Percentiles rank a stretch among this genome's conserved stretches.
Conservation (phyloP, 129 eudicot genomes). For the Gnaphalium uliginosum region DNA sequence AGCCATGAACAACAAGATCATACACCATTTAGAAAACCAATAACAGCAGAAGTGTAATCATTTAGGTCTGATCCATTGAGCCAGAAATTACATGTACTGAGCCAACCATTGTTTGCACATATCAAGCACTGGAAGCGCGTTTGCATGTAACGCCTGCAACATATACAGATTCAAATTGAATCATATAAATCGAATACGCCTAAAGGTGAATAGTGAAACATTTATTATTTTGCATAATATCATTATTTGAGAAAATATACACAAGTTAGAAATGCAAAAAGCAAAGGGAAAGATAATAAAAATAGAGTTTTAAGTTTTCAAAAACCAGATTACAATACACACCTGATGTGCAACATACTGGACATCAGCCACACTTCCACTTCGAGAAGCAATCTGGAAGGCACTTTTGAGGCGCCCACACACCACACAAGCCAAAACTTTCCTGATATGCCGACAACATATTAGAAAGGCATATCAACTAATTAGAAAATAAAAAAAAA, state of each 20-base stretch:
- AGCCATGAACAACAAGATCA: neutral
- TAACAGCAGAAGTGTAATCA: neutral
- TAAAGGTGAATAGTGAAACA: neutral
- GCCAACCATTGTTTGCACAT: conserved; percentile 99
- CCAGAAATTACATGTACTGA: conserved; percentile 68
- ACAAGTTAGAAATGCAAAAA: neutral
- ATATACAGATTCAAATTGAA: neutral
- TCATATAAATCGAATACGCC: neutral
- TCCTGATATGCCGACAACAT: conserved; percentile 54
- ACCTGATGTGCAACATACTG: conserved; percentile 99
- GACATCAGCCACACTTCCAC: conserved; percentile 99
- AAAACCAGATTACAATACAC: neutral
- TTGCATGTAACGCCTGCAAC: conserved; percentile 92
- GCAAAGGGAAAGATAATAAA: too few species aligned
- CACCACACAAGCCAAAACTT: conserved; percentile 98
- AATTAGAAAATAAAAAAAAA: neutral
- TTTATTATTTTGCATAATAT: neutral
- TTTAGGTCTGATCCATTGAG: conserved; percentile 1
- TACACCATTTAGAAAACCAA: neutral
- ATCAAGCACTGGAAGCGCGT: conserved; percentile 95
- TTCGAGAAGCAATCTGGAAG: conserved; percentile 94
- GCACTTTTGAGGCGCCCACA: conserved; percentile 99
- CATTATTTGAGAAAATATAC: neutral
- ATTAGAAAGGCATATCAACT: conserved; percentile 7
- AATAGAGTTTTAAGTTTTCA: neutral